phyloP scores from a whole-genome alignment of 2,329 filamentous ascomycete species.

The Fusarium robinianum region DNA sequence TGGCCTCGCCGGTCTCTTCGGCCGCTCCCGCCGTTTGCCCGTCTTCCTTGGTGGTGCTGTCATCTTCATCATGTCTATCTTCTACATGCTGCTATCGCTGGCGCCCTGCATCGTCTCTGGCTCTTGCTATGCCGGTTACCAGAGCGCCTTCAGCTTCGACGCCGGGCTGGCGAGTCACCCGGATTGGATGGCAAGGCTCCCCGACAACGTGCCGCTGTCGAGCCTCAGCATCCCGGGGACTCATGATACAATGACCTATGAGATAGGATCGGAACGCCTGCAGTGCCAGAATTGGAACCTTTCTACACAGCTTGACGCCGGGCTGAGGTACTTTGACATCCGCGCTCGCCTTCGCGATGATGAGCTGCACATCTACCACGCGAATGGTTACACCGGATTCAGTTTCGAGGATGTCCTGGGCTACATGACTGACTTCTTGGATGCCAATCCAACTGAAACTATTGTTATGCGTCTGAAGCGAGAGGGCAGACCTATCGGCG shows the following conservation, averaged over 20 bases:
- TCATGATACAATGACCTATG: conserved; percentile 58
- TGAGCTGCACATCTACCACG: conserved; percentile 54
- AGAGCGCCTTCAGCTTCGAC: conserved; percentile 49
- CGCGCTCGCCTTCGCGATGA: conserved; percentile 50
- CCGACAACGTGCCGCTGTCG: conserved; percentile 47
- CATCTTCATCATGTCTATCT: conserved; percentile 33
- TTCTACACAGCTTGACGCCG: conserved; percentile 49
- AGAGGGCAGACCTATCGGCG: conserved; percentile 47
- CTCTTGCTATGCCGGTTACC: conserved; percentile 39
- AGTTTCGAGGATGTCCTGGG: conserved; percentile 49
- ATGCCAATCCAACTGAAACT: conserved; percentile 50
- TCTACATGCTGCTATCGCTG: conserved; percentile 35
- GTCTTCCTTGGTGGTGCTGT: conserved; percentile 21
- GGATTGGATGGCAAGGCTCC: conserved; percentile 51
- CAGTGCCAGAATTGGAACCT: conserved; percentile 56
- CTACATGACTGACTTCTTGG: conserved; percentile 52
- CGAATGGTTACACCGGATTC: conserved; percentile 50
- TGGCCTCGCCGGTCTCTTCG: conserved; percentile 21
- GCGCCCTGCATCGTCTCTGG: conserved; percentile 37
- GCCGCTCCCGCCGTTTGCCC: conserved; percentile 26
- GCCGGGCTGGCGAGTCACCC: conserved; percentile 40
- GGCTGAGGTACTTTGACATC: conserved; percentile 56
- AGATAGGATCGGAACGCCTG: conserved; percentile 41
- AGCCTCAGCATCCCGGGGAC: conserved; percentile 56
- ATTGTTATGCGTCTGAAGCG: conserved; percentile 57